Evolutionary conservation across 331 rosid genomes (phyloP).

Genomic region (Prunus yedoensis): DNA sequence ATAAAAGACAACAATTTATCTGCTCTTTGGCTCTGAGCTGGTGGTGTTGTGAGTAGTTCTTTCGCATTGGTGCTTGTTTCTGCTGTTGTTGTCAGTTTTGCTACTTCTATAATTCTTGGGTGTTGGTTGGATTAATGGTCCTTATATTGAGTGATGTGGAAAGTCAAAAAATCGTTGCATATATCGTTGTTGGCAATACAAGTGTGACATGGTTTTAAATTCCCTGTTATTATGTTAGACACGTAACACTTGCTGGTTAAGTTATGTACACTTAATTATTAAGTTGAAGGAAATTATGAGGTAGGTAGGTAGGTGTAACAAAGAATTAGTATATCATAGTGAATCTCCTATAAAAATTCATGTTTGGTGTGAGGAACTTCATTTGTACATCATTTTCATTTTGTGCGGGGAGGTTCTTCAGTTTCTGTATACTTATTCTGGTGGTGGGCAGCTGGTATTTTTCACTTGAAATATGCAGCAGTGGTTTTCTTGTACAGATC

Average conservation of each 20-base stretch:
- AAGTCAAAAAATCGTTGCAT: not conserved
- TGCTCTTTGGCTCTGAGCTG: not conserved
- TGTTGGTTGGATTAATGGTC: constrained; percentile 4
- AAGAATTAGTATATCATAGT: not conserved
- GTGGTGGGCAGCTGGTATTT: not conserved
- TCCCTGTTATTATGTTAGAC: not conserved
- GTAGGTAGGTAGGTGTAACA: not conserved
- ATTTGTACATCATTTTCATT: not conserved
- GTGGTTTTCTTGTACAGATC: not conserved
- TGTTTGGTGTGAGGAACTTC: not conserved
- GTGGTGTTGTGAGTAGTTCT: not conserved
- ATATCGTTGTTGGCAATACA: not conserved
- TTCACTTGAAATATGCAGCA: not conserved
- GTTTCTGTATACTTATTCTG: not conserved
- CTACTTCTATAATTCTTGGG: not conserved
- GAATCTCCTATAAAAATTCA: not conserved
- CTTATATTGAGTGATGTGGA: not conserved
- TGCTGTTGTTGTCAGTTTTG: not conserved
- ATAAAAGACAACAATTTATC: not conserved
- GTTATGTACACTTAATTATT: not conserved
- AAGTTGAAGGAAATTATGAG: not conserved
- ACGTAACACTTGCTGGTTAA: not conserved
- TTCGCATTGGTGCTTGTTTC: not conserved
- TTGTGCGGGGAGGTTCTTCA: constrained; percentile 4
- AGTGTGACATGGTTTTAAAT: not conserved